Base-by-base conservation (phyloP, 306 rosid genomes). In the Prunus mira region DNA sequence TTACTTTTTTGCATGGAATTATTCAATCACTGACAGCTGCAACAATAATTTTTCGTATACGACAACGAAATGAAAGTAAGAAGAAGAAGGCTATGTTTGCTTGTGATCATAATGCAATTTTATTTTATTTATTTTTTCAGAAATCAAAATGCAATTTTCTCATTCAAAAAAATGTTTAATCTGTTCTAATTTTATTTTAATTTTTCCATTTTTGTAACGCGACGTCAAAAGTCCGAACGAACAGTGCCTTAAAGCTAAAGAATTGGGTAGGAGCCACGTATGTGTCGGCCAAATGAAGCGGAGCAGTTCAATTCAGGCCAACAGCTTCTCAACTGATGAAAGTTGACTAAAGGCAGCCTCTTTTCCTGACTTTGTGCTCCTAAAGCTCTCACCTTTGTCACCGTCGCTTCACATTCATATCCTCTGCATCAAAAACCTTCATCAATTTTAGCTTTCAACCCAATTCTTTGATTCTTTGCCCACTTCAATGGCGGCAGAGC, bases 401-500 rank as follows among this genome's bases (percentile, higher is more conserved):
- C 8, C 45, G 14, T 63, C 45, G 30, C 11, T 63, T 24, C 22
- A 28, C 67, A 57, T 34, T 12, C 54, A 19, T 7, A 38, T 25
- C 45, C 56, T 41, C 34, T 67, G 7, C 52, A 7, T 38, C 15
- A 18, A 25, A 28, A 12, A 1, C 19, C n/a, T 12, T 60, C 65
- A 60, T 25, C 30, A 14, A 6, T 22, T 19, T 47, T 4, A 38
- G 41, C 9, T 17, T 18, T 19, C 61, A 46, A 25, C 58, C 46
- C 34, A 12, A n/a, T 57, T 20, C 4, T 52, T 25, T 32, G 43
- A 54, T 17, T 5, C 50, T 34, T 24, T 14, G 6, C 18, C 51
- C 25, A 22, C 2, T 9, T 12, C 83, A 68, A 92, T 88, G 95
- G 89, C 88, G 75, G 81, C 72, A 41, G 77, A 73, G 12, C 79